These are phyloP conservation scores for Crepidotus variabilis DNA, from an alignment of 768 basidiomycete genomes.

Conservation along the genomic window DNA sequence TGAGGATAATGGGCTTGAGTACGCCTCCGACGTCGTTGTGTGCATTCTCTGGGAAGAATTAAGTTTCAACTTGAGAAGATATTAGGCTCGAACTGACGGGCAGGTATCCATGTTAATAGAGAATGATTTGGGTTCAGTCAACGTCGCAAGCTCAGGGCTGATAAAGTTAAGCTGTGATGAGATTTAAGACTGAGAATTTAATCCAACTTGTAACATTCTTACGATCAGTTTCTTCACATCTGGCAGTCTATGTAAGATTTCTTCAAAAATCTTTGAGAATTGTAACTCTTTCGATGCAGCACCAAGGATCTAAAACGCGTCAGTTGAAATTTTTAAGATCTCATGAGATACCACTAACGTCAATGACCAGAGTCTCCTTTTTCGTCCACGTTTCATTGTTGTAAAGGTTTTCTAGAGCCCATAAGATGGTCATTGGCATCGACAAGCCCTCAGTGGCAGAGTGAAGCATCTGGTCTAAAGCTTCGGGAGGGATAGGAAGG, in stretches of 20 bases:
- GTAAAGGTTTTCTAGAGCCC: slow-evolving; percentile 21
- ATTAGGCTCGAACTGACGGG: slow-evolving; percentile 16
- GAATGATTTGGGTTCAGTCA: slow-evolving; percentile 3
- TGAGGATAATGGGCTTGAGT: slow-evolving; percentile 18
- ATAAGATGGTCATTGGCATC: slow-evolving; percentile 25
- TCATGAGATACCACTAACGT: slow-evolving; percentile 6
- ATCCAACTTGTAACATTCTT: not conserved
- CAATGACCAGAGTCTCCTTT: slow-evolving; percentile 10
- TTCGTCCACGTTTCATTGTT: slow-evolving; percentile 19
- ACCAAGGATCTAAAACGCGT: not conserved
- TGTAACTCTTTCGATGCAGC: not conserved
- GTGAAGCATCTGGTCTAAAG: not conserved
- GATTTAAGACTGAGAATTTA: not conserved
- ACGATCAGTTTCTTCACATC: slow-evolving; percentile 25
- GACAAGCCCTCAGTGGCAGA: slow-evolving; percentile 19
- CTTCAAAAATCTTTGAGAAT: slow-evolving; percentile 22
- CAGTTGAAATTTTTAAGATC: not conserved
- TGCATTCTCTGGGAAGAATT: slow-evolving; percentile 21
- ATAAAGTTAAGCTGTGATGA: slow-evolving; percentile 17
- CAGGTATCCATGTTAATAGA: slow-evolving; percentile 26
- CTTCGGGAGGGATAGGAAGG: not conserved
- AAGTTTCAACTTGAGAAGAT: not conserved
- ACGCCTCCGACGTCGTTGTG: slow-evolving; percentile 18
- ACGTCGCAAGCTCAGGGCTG: slow-evolving; percentile 21
- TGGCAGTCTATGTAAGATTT: slow-evolving; percentile 31